Evolutionary conservation across 2,329 filamentous ascomycete genomes (phyloP).

Genomic region (Microcera coccophila): DNA sequence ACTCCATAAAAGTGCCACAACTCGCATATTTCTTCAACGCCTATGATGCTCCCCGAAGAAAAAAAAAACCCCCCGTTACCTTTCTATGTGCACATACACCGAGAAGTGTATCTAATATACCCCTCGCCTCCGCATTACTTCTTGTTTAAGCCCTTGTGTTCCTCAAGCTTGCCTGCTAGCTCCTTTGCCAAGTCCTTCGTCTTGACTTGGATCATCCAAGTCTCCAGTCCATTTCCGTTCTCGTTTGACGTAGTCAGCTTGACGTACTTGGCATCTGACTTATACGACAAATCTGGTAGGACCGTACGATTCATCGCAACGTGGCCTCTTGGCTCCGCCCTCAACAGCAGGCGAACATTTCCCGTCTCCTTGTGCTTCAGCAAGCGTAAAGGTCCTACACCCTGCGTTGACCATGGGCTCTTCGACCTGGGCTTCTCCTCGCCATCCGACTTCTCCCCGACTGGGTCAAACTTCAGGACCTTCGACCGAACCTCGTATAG

Average conservation of each 20-base stretch:
- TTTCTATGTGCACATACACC: slow-evolving; percentile 23
- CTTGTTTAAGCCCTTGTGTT: slow-evolving; percentile 55
- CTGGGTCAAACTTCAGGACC: slow-evolving; percentile 57
- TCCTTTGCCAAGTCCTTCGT: slow-evolving; percentile 54
- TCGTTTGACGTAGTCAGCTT: slow-evolving; percentile 56
- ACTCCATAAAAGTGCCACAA: slow-evolving; percentile 11
- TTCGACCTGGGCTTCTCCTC: slow-evolving; percentile 45
- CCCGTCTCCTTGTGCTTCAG: slow-evolving; percentile 69
- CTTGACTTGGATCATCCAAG: slow-evolving; percentile 70
- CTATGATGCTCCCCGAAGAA: slow-evolving; percentile 18
- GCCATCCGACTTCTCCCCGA: slow-evolving; percentile 44
- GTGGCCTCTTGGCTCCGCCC: slow-evolving; percentile 71
- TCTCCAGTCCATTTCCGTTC: slow-evolving; percentile 57
- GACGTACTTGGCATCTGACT: slow-evolving; percentile 56
- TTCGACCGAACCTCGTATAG: slow-evolving; percentile 69
- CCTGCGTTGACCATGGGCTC: slow-evolving; percentile 64
- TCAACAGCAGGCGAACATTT: slow-evolving; percentile 63
- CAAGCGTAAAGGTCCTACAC: slow-evolving; percentile 67
- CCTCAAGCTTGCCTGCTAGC: slow-evolving; percentile 50
- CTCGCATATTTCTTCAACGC: slow-evolving; percentile 22
- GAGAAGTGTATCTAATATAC: slow-evolving; percentile 22
- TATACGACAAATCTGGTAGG: slow-evolving; percentile 60
- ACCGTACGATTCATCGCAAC: slow-evolving; percentile 69
- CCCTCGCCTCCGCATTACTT: slow-evolving; percentile 31
- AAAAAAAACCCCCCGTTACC: slow-evolving; percentile 24